Evolutionary conservation across 495 filamentous ascomycete species (phyloP).

Genomic region (Melanomma pulvis-pyrius): DNA sequence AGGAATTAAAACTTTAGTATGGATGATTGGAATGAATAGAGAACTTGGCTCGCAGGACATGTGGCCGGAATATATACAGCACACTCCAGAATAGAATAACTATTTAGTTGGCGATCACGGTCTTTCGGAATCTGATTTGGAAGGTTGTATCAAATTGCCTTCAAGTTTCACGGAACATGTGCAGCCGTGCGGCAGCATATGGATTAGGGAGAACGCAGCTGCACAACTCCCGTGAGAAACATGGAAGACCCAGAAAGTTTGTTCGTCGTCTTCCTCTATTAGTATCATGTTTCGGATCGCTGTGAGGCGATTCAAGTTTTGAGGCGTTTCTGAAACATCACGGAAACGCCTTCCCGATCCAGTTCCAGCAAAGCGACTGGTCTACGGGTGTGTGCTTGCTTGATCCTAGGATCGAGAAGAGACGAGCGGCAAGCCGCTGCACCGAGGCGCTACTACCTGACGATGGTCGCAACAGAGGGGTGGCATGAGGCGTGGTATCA

Average conservation of each 20-base stretch:
- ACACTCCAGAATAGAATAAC: neutral
- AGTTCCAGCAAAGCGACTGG: neutral
- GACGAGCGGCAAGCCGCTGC: neutral
- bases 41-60: neutral
- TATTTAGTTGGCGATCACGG: neutral
- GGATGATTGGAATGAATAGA: neutral
- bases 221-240: neutral
- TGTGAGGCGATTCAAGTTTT: constrained; percentile 13
- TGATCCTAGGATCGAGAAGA: neutral
- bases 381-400: neutral
- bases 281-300: constrained; percentile 10
- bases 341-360: constrained; percentile 12
- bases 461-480: neutral
- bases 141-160: neutral
- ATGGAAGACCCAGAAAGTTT: neutral
- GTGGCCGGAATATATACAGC: neutral
- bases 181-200: constrained; percentile 7
- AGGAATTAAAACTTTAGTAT: constrained; percentile 9
- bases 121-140: neutral
- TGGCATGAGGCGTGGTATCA: neutral
- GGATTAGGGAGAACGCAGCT: neutral
- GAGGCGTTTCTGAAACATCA: constrained; percentile 23
- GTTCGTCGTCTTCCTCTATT: neutral
- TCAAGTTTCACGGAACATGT: constrained; percentile 22
- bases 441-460: neutral